Base-by-base conservation (phyloP, 164 flowering plant genomes). In the Dillenia turbinata region DNA sequence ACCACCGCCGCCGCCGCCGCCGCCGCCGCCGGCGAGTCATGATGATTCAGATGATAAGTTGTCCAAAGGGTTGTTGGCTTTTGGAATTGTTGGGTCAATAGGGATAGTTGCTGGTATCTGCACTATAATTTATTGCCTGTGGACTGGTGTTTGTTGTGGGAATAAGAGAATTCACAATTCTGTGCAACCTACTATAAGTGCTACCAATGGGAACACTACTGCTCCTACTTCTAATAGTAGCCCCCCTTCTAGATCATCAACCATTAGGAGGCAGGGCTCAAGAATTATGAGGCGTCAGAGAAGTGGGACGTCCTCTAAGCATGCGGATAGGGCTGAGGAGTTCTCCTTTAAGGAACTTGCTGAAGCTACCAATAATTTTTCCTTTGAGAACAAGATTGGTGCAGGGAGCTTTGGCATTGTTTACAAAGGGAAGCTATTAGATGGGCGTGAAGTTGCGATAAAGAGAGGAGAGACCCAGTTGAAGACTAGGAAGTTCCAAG, bases 361-460 rank as follows among this genome's bases (percentile, higher is more conserved):
- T 1, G 77, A 72, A 3, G 97, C 97, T 47, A 92, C 99, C 2
- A 64, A 82, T 52, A 53, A 74, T 17, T 95, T 95, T 73, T 75
- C 94, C 0, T 43, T 64, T 24, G 90, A 83, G 70, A 89, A 89
- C 85, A 88, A 83, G 76, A 77, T 95, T 52, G 97, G 99, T 8
- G 76, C 90, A 1, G 99, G 97, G 0, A 95, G 97, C 69, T 95
- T 89, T 60, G 99, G 99, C 7, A 80, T 85, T 3, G 99, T 94
- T 26, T 94, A 91, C 76, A 76, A 53, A 26, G 89, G 89, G 5
- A 85, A 82, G 66, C 75, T 85, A 5, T 17, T 53, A 0, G 85
- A 83, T 52, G 99, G 99, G 2, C 82, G 88, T 0, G 96, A 95
- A 47, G 99, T 92, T 0, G 99, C 99, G 0, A 90, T 95, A 44